Base-by-base conservation (phyloP, 2,329 filamentous ascomycete species). In the Tolypocladium album region DNA sequence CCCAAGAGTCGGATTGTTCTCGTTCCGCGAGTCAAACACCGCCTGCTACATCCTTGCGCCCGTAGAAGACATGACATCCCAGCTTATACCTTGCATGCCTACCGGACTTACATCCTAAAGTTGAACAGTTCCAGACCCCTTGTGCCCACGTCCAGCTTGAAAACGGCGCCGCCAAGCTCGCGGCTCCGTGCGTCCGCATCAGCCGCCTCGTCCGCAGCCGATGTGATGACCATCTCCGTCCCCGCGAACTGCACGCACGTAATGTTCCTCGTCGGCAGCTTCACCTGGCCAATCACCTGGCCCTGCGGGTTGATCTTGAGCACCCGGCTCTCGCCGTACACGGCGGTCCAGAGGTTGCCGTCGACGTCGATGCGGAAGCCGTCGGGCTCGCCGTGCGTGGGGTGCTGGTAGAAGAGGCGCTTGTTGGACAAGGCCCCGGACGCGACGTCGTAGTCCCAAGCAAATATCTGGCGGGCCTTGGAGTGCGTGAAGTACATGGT, bases 401-500 rank as follows among this genome's bases (percentile, higher is more conserved):
- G 79, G 69, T 92, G 85, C 60, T 81, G 77, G 76, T 92, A 93
- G 75, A 92, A 91, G 43, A 87, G 77, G 59, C 88, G 84, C 68
- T 85, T 82, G 72, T 89, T 87, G 61, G 81, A 82, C 58, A 90
- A 79, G n/a, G 75, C 75, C 42, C 88, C 88, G 2, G 82, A 85
- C n/a, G 73, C 70, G 1, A 76, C 68, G 65, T 88, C 79, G 74
- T 89, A 96, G 74, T 93, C 88, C 71, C 87, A 92, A 27, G 86
- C 85, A 66, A 83, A 86, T 65, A 97, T 87, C 60, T 83, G 84
- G 62, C 82, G 80, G 39, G 82, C 84, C 5, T 87, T 85, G 45
- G 90, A 90, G 76, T 96, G 88, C 31, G 90, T 92, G 70, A 92
- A 87, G 79, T 90, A 96, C 81, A 94, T 86, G 60, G 81, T 90